Conservation (phyloP, 169 alveolate species). For the Plasmodium gallinaceum region DNA sequence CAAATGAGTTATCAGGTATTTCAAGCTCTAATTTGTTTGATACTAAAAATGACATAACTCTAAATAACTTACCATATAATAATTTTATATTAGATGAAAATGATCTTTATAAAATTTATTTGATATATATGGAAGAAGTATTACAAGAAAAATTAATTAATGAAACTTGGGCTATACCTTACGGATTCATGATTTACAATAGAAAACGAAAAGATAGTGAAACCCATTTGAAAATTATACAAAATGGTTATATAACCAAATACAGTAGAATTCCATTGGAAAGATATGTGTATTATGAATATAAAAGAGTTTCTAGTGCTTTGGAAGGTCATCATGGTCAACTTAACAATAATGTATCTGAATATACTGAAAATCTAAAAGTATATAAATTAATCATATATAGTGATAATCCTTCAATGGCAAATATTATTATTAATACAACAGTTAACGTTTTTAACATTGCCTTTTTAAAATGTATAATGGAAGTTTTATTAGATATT, state of each 20-base stretch:
- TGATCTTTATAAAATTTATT: constrained; percentile 23
- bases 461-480: constrained; percentile 48
- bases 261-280: constrained; percentile 24
- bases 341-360: not conserved
- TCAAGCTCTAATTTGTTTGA: constrained; percentile 39
- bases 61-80: constrained; percentile 29
- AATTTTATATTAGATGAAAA: constrained; percentile 56
- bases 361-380: constrained; percentile 10
- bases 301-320: constrained; percentile 5
- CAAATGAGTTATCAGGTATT: constrained; percentile 30
- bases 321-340: not conserved
- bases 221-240: not conserved
- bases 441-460: constrained; percentile 59
- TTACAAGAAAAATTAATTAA: constrained; percentile 37
- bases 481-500: constrained; percentile 61
- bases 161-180: constrained; percentile 44
- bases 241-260: constrained; percentile 40
- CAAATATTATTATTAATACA: constrained; percentile 46
- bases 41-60: constrained; percentile 44
- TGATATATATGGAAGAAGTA: constrained; percentile 31
- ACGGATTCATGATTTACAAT: constrained; percentile 10
- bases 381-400: constrained; percentile 50
- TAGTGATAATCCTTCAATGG: constrained; percentile 70
- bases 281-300: constrained; percentile 45
- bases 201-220: not conserved